These are phyloP conservation scores for Ploettnerulaceae sp. DNA, from an alignment of 2,329 filamentous ascomycete genomes.

Conservation along the genomic window DNA sequence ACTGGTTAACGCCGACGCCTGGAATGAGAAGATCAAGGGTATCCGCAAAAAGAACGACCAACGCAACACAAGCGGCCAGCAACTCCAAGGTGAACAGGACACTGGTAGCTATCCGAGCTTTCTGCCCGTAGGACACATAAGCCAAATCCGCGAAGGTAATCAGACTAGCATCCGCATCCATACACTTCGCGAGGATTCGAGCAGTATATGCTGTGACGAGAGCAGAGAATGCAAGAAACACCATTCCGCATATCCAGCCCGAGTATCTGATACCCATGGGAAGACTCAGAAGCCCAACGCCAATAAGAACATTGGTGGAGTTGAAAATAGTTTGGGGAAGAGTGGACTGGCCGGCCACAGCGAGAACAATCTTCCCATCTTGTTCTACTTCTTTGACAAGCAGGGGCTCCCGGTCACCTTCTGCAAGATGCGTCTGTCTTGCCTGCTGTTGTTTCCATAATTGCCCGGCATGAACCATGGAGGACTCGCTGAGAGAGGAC, in stretches of 20 bases:
- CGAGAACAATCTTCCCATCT: constrained; percentile 76
- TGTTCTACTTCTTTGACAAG: constrained; percentile 87
- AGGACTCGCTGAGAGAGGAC: constrained; percentile 33
- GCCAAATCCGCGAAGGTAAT: constrained; percentile 95
- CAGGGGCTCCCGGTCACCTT: constrained; percentile 65
- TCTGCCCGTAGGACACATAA: constrained; percentile 81
- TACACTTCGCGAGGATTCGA: constrained; percentile 76
- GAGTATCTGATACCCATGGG: constrained; percentile 83
- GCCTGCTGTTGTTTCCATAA: constrained; percentile 47
- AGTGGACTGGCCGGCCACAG: constrained; percentile 90
- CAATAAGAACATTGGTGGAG: constrained; percentile 76
- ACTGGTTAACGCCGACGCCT: constrained; percentile 60
- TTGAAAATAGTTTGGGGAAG: constrained; percentile 95
- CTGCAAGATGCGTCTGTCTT: constrained; percentile 41
- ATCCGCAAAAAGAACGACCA: constrained; percentile 90
- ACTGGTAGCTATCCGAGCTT: constrained; percentile 75
- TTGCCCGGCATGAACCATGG: constrained; percentile 48
- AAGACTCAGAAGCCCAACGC: constrained; percentile 82
- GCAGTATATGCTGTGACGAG: constrained; percentile 80
- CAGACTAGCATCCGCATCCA: constrained; percentile 77
- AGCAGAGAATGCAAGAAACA: constrained; percentile 69
- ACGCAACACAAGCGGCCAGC: constrained; percentile 79
- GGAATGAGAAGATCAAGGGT: constrained; percentile 77
- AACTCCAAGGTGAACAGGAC: constrained; percentile 85
- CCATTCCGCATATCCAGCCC: constrained; percentile 80